Base-by-base conservation (phyloP, 2,329 filamentous ascomycete species). In the Albophoma yamanashiensis region DNA sequence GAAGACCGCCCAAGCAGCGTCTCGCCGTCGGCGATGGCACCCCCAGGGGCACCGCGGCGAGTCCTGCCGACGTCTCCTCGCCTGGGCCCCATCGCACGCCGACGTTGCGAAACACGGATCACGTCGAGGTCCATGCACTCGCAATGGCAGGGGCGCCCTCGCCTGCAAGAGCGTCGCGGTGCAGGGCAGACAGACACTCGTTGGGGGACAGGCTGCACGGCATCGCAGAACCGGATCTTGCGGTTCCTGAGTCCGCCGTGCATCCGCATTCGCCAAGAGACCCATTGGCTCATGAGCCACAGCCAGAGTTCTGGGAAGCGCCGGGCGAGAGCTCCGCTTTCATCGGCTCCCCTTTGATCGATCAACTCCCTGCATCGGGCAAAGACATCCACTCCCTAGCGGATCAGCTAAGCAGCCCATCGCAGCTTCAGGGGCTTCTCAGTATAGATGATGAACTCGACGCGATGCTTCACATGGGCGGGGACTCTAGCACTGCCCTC, bases 1-100 rank as follows among this genome's bases (percentile, higher is more conserved):
- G 64, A 56, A 63, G 63, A 61, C 62, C 63, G 45, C 64, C 45
- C 38, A 66, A 65, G 61, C 22, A 47, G 56, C 57, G 58, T 55
- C 55, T 57, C 38, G 40, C 39, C 57, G 39, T 47, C 50, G 55
- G 55, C 39, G 43, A 55, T 36, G 38, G 14, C 25, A 45, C 56
- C 27, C 61, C 56, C 47, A 43, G 40, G 20, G 39, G 39, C 57
- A 31, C 34, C 4, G 40, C 40, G 40, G 40, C 20, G 1, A 43
- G 40, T 7, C 40, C 40, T 43, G 8, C 40, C 3, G 20, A n/a
- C 17, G 17, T n/a, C 8, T 43, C 40, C 40, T 43, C 20, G 8
- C 40, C 40, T 43, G 40, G 8, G 40, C 8, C 40, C 7, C 20
- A 43, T n/a, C 40, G 40, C 40, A 43, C 40, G 20, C 11, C 40